These are phyloP conservation scores for Berkeleyomyces basicola DNA, from an alignment of 2,329 filamentous ascomycete genomes.

Conservation along the genomic window DNA sequence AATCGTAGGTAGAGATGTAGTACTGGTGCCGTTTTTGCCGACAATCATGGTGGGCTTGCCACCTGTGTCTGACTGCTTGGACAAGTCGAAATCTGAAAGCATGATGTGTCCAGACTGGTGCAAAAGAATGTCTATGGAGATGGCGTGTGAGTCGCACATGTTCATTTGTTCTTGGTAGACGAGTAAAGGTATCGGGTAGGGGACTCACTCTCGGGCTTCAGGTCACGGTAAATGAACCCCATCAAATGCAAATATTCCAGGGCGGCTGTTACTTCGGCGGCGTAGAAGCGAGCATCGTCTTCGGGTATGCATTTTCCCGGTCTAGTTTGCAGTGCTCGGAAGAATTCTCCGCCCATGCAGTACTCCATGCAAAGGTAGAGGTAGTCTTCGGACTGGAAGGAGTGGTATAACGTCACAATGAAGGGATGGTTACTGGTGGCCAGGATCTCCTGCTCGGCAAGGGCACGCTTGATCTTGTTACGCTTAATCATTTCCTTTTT, in stretches of 20 bases:
- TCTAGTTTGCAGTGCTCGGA: slow-evolving; percentile 85
- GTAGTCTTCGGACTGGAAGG: slow-evolving; percentile 97
- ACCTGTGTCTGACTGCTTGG: slow-evolving; percentile 90
- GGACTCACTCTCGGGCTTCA: slow-evolving; percentile 88
- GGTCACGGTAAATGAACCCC: slow-evolving; percentile 96
- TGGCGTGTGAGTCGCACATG: slow-evolving; percentile 10
- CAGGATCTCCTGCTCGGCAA: slow-evolving; percentile 94
- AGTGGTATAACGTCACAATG: slow-evolving; percentile 96
- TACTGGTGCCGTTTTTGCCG: slow-evolving; percentile 72
- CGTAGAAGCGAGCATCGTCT: slow-evolving; percentile 93
- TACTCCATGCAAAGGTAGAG: slow-evolving; percentile 99
- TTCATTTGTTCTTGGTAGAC: too few relatives aligned
- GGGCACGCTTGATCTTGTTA: slow-evolving; percentile 97
- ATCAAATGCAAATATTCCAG: slow-evolving; percentile 94
- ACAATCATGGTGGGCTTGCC: slow-evolving; percentile 97
- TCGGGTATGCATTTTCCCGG: slow-evolving; percentile 96
- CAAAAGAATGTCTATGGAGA: slow-evolving; percentile 66
- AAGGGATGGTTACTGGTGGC: slow-evolving; percentile 98
- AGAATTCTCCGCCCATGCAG: slow-evolving; percentile 97
- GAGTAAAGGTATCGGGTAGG: too few relatives aligned
- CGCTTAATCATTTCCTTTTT: slow-evolving; percentile 99
- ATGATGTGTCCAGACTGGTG: slow-evolving; percentile 99
- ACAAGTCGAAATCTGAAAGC: slow-evolving; percentile 96
- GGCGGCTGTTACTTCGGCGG: slow-evolving; percentile 90
- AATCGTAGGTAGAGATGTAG: slow-evolving; percentile 81